phyloP scores from a whole-genome alignment of 2,329 filamentous ascomycete genomes.

The Fusarium succisae region DNA sequence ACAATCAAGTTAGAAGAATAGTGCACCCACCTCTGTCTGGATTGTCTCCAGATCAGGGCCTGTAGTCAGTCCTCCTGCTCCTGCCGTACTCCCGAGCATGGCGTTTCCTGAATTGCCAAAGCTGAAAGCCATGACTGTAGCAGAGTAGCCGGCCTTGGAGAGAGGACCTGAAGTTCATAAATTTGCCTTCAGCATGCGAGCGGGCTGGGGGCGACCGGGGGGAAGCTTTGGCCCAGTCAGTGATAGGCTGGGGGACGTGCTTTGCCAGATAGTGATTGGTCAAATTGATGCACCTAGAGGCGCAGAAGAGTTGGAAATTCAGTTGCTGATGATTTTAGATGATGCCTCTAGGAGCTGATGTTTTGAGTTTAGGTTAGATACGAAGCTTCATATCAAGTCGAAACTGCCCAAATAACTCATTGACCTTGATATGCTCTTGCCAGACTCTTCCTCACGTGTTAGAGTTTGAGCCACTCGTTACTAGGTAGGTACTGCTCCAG shows the following conservation, averaged over 20 bases:
- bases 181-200: conserved; percentile 41
- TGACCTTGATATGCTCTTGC: conserved; percentile 27
- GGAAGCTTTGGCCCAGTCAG: conserved; percentile 33
- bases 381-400: neutral
- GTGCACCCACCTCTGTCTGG: conserved; percentile 75
- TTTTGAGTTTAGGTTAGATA: neutral
- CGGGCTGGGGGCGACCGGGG: conserved; percentile 30
- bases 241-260: conserved; percentile 40
- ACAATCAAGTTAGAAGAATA: neutral
- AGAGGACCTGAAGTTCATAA: conserved; percentile 42
- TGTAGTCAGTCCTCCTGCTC: conserved; percentile 49
- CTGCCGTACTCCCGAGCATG: conserved; percentile 53
- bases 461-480: conserved; percentile 27
- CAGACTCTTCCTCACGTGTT: conserved; percentile 41
- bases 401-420: conserved; percentile 5
- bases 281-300: conserved; percentile 6
- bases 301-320: conserved; percentile 1
- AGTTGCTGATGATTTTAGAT: neutral
- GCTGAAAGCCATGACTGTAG: conserved; percentile 70
- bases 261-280: conserved; percentile 36
- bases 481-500: neutral
- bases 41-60: conserved; percentile 80
- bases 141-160: conserved; percentile 48
- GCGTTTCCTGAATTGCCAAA: conserved; percentile 61
- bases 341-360: neutral